Evolutionary conservation across 1,139 yeast species (phyloP).

Genomic region (Saccharomyces pastorianus): DNA sequence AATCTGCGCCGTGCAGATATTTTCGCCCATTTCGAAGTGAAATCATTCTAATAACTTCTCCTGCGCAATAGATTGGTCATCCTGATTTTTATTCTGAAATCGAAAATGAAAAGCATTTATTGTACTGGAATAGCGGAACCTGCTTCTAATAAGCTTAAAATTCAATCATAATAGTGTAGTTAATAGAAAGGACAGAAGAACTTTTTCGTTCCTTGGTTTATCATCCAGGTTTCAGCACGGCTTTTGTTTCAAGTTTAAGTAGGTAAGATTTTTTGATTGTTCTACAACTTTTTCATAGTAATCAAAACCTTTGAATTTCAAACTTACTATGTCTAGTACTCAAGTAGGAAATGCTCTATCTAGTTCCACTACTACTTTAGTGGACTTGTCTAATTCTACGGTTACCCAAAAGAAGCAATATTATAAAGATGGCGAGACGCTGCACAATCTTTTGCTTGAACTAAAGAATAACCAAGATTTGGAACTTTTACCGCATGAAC

Average conservation of each 20-base stretch:
- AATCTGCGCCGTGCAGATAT: background rate
- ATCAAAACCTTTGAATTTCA: background rate
- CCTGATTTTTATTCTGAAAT: background rate
- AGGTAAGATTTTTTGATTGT: background rate
- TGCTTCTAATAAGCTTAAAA: background rate
- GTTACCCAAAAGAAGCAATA: background rate
- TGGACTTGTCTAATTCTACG: constrained; percentile 9
- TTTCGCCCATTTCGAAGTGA: background rate
- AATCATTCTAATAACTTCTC: background rate
- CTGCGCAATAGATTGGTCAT: background rate
- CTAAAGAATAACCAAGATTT: constrained; percentile 10
- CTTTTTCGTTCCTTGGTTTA: background rate
- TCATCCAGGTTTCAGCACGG: background rate
- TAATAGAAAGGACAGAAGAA: background rate
- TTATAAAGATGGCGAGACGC: constrained; percentile 4
- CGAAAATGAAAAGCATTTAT: background rate
- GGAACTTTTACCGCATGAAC: constrained; percentile 19
- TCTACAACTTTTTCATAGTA: background rate
- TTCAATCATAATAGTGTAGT: background rate
- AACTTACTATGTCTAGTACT: background rate
- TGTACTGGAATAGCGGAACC: background rate
- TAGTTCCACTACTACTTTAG: constrained; percentile 13
- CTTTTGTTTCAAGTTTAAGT: background rate
- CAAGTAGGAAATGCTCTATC: constrained; percentile 4
- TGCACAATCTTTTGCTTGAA: constrained; percentile 2